phyloP scores from a whole-genome alignment of 108 stramenopile species.

The Parietichytrium sp. region DNA sequence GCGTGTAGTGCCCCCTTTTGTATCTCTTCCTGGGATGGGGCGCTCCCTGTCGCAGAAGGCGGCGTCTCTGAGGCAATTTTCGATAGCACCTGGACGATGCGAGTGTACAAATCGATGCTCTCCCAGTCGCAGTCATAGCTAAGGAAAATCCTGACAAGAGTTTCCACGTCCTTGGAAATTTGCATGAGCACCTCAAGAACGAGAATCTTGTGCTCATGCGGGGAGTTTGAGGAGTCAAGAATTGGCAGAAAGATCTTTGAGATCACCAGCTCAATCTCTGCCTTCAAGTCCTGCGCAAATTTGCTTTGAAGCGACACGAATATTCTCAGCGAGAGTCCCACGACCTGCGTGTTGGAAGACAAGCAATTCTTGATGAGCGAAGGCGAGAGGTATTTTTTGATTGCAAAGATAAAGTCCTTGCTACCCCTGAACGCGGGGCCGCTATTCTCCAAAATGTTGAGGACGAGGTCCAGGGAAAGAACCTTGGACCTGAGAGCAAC shows the following conservation, averaged over 20 bases:
- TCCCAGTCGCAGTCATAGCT: slow-evolving; percentile 97
- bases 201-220: slow-evolving; percentile 84
- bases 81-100: slow-evolving; percentile 84
- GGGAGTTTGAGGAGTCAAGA: slow-evolving; percentile 84
- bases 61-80: slow-evolving; percentile 74
- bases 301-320: slow-evolving; percentile 84
- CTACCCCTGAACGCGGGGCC: slow-evolving; percentile 62
- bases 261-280: slow-evolving; percentile 95
- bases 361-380: slow-evolving; percentile 91
- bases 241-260: slow-evolving; percentile 96
- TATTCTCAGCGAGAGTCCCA: slow-evolving; percentile 81
- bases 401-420: slow-evolving; percentile 79
- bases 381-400: slow-evolving; percentile 85
- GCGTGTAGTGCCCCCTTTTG: slow-evolving; percentile 5
- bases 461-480: slow-evolving; percentile 85
- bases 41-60: neutral
- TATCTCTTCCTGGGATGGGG: neutral
- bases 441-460: slow-evolving; percentile 76
- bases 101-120: slow-evolving; percentile 84
- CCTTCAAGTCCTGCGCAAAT: slow-evolving; percentile 84
- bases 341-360: slow-evolving; percentile 74
- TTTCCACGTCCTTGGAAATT: slow-evolving; percentile 79
- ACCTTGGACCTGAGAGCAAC: slow-evolving; percentile 78
- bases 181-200: slow-evolving; percentile 86
- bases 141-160: slow-evolving; percentile 89